Evolutionary conservation across 106 monocot species (phyloP).

Genomic region (Dendrobium catenatum): DNA sequence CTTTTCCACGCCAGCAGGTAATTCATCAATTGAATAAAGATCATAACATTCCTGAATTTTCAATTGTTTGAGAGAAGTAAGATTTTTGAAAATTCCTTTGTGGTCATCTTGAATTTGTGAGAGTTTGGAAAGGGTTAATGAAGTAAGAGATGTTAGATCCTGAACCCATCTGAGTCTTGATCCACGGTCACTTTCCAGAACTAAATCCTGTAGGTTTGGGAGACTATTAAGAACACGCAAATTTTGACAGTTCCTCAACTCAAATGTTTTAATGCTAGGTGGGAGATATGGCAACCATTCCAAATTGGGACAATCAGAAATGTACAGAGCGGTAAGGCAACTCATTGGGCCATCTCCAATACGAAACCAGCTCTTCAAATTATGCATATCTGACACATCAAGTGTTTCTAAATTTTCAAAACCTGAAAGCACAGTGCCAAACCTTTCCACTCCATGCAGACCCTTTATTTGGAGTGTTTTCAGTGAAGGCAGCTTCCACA

Average conservation of each 20-base stretch:
- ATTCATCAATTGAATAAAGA: neutral
- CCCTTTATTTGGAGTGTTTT: too few species aligned
- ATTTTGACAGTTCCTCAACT: neutral
- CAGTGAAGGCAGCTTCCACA: neutral
- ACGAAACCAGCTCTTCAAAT: too few species aligned
- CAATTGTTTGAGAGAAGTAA: too few species aligned
- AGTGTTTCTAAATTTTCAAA: neutral
- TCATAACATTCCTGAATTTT: too few species aligned
- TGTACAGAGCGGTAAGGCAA: too few species aligned
- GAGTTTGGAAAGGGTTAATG: slow-evolving; percentile 1
- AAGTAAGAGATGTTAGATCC: neutral
- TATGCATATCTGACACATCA: too few species aligned
- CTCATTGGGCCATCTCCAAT: too few species aligned
- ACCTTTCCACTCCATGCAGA: neutral
- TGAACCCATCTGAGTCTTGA: neutral
- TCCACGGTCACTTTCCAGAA: neutral
- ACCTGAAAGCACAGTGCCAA: neutral
- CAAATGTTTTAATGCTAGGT: neutral
- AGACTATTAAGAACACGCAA: neutral
- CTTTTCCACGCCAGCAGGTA: neutral
- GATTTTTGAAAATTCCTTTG: too few species aligned
- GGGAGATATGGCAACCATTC: neutral
- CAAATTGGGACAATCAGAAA: too few species aligned
- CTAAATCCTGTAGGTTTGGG: neutral
- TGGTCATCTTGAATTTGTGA: neutral